Base-by-base conservation (phyloP, 371 early-diverging fungal species). In the Mucor piriformis region DNA sequence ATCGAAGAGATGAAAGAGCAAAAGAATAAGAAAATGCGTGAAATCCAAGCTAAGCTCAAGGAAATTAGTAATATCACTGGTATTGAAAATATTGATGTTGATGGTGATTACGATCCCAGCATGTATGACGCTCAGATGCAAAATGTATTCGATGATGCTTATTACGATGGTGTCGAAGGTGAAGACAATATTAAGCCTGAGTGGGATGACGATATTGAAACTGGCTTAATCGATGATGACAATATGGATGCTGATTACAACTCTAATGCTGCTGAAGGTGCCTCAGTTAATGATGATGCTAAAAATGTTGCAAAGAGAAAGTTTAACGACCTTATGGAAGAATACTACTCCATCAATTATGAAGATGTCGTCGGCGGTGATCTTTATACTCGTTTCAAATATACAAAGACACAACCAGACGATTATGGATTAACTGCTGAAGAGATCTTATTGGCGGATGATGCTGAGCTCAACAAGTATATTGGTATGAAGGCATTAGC, bases 361-460 rank as follows among this genome's bases (percentile, higher is more conserved):
- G 96, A 97, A 72, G 97, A 96, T 69, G 87, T 95, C 63, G 85
- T 95, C 69, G 95, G 92, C 32, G 95, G 91, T 27, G 96, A 90
- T 63, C 40, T 92, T 16, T 90, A 92, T 3, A 93, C 92, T 0
- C 81, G 95, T 43, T 98, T 95, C 83, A 94, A 93, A 69, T 98
- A 98, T 80, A 71, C 81, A 33, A 82, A 90, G 69, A 92, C 92
- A 12, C 83, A 86, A 57, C 63, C 89, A 0, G 86, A 88, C 6
- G 66, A 81, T 40, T 96, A 77, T 67, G 96, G 96, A 15, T 73
- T 98, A 20, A 78, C 84, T 0, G 73, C 91, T 5, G 89, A 79
- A 24, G 96, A 97, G 51, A 94, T 98, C 27, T 65, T 98, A 49
- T 58, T 89, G 58, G 96, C 96, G 2, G 94, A 95, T 63, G 98